Evolutionary conservation across 169 alveolate species (phyloP), one percentile per base, ranked within the genome.

Genomic region (Cryptosporidium parvum): DNA sequence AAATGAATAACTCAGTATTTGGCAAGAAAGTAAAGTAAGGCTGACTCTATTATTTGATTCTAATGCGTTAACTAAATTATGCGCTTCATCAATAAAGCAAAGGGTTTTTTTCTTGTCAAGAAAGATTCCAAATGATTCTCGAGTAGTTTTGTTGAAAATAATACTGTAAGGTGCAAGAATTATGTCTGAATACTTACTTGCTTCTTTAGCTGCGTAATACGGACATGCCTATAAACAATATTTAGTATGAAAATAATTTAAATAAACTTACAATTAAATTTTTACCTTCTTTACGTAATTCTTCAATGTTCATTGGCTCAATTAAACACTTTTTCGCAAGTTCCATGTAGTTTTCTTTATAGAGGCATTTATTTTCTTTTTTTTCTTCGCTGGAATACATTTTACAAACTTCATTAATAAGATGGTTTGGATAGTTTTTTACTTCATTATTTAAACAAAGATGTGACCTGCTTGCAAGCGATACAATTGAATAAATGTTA

Each of bases 51-150:
- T 62, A 10, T 61, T 75, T 45, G 85, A 70, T 69, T 85, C 85
- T 2, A 89, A 52, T 16, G 93, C 91, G 33, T 65, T 61, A 35
- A 86, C 70, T 42, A 93, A 80, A 86, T 93, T 94, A 84, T 94
- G 97, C 9, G 97, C 95, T 85, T 94, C 97, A 68, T 94, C 97
- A 85, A 94, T 85, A 33, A 94, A 92, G 21, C 84, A 85, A 18
- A 92, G 52, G 26, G 91, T 75, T 56, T 86, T 80, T 69, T 69
- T 86, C 65, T 86, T 91, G 61, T 75, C 39, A 35, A 94, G 92
- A 67, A 70, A 56, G 37, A 92, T 52, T 67, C 86, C 86, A 65
- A 91, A 52, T 37, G 92, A 92, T 23, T 72, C 85, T 84, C 93
- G 52, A 1, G 93, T 69, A 21, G 85, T 75, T 68, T 92, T 93